Base-by-base conservation (phyloP, 495 filamentous ascomycete species). In the Hyaloscypha hepaticicola region DNA sequence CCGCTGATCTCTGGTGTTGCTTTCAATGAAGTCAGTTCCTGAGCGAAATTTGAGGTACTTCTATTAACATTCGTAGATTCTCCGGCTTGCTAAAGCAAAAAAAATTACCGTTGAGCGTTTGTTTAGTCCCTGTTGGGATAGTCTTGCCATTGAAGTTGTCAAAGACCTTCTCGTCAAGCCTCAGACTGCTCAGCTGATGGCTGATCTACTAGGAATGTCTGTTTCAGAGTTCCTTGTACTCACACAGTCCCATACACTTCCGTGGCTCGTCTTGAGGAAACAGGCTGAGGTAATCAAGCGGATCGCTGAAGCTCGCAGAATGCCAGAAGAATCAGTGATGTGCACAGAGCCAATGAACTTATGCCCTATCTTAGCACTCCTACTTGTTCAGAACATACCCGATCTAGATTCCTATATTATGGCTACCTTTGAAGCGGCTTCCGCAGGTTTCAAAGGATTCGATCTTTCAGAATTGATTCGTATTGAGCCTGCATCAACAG, bases 111-210 rank as follows among this genome's bases (percentile, higher is more conserved):
- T 87, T 14, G 80, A 82, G 48, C 83, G 85, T 29, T 73, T 98
- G 0, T 88, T 97, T 67, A 83, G 85, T 53, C 93, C 93, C 8
- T 97, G 90, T 73, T 98, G 93, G 93, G 82, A 84, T 66, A 93
- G 81, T 21, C 80, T 99, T 52, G 91, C 91, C 7, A 84, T 91
- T 53, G 82, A 83, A 7, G 89, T 92, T 2, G 87, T 93, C 19
- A 92, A 92, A 73, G 91, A 96, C 66, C 74, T 97, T 33, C 83
- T 87, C 24, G 82, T 83, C 58, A 86, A 87, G 52, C 95, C 96
- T 45, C 89, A 96, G 71, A 90, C 91, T 69, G 87, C 87, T 8
- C 88, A 91, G 65, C 80, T 88, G 41, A 79, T 99, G 21, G 90
- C 93, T 22, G 91, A 96, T 64, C 71, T 97, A 41, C 77, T 96